phyloP scores from a whole-genome alignment of 2,329 filamentous ascomycete genomes.

The Clonostachys byssicola region DNA sequence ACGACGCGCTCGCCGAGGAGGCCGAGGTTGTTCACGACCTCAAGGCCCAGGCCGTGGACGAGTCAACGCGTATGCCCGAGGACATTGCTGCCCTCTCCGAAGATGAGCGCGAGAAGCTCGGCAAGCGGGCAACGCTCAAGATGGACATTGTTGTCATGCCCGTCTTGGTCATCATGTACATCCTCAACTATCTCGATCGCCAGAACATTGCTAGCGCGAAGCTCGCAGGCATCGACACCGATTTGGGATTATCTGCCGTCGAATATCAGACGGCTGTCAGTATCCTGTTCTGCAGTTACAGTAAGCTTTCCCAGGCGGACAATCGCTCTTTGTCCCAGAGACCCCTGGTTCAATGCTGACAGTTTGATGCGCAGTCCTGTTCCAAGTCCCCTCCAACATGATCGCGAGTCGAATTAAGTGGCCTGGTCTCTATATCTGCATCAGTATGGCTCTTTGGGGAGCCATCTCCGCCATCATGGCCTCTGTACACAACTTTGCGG shows the following conservation, averaged over 20 bases:
- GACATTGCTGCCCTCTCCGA: neutral
- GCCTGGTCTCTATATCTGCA: slow-evolving; percentile 49
- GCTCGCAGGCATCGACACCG: slow-evolving; percentile 19
- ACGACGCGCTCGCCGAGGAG: neutral
- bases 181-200: slow-evolving; percentile 16
- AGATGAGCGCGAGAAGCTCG: slow-evolving; percentile 3
- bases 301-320: slow-evolving; percentile 14
- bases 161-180: slow-evolving; percentile 26
- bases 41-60: neutral
- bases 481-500: slow-evolving; percentile 31
- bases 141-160: slow-evolving; percentile 22
- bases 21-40: neutral
- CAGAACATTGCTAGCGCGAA: slow-evolving; percentile 8
- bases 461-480: slow-evolving; percentile 38
- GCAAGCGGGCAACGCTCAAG: slow-evolving; percentile 12
- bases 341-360: slow-evolving; percentile 34
- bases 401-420: slow-evolving; percentile 44
- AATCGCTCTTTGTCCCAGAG: slow-evolving; percentile 30
- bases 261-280: slow-evolving; percentile 28
- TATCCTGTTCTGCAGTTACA: slow-evolving; percentile 23
- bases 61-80: neutral
- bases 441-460: slow-evolving; percentile 29
- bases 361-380: slow-evolving; percentile 44
- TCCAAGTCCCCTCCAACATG: slow-evolving; percentile 58
- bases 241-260: slow-evolving; percentile 26